phyloP scores from a whole-genome alignment of 441 rosid species.

The Rhodomyrtus psidioides region DNA sequence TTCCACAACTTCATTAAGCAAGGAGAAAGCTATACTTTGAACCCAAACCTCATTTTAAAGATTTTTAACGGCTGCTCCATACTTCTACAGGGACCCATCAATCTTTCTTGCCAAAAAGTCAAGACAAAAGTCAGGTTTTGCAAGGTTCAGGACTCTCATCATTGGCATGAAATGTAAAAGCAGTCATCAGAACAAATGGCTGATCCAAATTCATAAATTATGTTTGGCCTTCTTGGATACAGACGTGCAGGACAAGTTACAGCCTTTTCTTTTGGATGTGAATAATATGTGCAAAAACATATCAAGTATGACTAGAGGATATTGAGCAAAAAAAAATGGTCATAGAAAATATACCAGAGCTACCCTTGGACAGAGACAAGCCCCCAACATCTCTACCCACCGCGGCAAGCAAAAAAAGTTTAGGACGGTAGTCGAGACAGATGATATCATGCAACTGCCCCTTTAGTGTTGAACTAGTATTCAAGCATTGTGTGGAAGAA shows the following conservation, averaged over 20 bases:
- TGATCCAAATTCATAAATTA: neutral
- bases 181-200: neutral
- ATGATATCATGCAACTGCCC: conserved; percentile 61
- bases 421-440: conserved; percentile 69
- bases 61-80: neutral
- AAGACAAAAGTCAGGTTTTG: neutral
- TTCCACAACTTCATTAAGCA: neutral
- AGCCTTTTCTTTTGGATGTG: neutral
- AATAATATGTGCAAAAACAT: neutral
- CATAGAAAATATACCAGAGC: conserved; percentile 44
- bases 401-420: conserved; percentile 50
- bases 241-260: neutral
- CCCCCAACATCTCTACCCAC: conserved; percentile 42
- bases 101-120: neutral
- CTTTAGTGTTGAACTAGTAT: conserved; percentile 25
- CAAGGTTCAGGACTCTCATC: neutral
- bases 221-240: neutral
- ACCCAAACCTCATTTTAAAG: neutral
- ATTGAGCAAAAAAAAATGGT: neutral
- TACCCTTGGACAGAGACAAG: conserved; percentile 28
- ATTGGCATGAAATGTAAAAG: neutral
- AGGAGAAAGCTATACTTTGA: neutral
- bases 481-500: conserved; percentile 32
- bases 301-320: neutral
- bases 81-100: neutral